Evolutionary conservation across 176 grass and related monocot genomes (phyloP), one percentile per base, ranked within the genome.

Genomic region (Phragmites australis): DNA sequence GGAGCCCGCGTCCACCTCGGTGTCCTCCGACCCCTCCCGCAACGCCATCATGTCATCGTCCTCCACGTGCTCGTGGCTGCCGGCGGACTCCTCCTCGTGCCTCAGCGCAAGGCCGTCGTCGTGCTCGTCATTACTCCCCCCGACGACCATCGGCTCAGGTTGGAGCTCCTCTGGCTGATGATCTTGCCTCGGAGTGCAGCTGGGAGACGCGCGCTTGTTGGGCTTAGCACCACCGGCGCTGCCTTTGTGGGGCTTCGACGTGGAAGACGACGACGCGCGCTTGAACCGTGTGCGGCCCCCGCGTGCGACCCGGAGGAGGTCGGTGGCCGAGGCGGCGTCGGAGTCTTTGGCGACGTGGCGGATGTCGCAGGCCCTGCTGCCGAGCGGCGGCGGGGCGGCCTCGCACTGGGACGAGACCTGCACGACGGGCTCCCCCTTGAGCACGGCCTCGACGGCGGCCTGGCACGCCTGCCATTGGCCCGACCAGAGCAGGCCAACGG

Each of bases 381-480:
- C 51, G 69, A 80, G 46, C 6, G 86, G 86, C 62, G 75, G 74
- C 7, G 79, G 61, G 31, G 45, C 26, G 49, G 60, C 34, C 45
- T 83, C 47, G 31, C 65, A 64, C 19, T 54, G 81, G 5, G 76
- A 25, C 30, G 81, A 47, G 56, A 87, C 81, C 54, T 83, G 86
- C 10, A 87, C 77, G 80, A 93, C n/a, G 65, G 77, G 91, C 0
- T 48, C 54, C 12, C 91, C 91, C 68, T 82, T 89, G 76, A 93
- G 91, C 21, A 93, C 91, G 57, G 91, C 87, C 77, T 93, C 91
- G 49, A 89, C 91, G 7, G 81, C 91, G 52, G 77, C 77, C 84
- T 93, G 91, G 81, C 87, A 89, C 17, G 83, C 65, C 43, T 54
- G 76, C 91, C 91, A 93, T 34, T 72, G 82, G 15, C 84, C 87